Percentiles rank a stretch among this genome's conserved stretches.
These are phyloP conservation scores for Entamoeba dispar DNA, from an alignment of 208 protist species.

Conservation along the genomic window DNA sequence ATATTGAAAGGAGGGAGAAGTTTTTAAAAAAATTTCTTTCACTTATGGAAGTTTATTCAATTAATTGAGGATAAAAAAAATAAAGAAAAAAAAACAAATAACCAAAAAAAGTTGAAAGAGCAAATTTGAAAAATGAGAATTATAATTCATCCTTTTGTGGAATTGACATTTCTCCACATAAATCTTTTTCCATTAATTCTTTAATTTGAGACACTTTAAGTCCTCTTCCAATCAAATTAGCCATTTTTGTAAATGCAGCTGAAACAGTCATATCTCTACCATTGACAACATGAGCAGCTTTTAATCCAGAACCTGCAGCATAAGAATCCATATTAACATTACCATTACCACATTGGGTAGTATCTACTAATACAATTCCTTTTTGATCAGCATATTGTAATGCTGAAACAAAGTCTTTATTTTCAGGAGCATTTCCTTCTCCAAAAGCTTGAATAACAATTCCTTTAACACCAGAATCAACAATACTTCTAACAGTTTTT, in stretches of 20 bases:
- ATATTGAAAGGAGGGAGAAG: too few species aligned
- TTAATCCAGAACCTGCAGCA: conserved; percentile 23
- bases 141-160: too few species aligned
- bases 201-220: background rate
- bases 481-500: background rate
- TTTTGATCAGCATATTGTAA: conserved; percentile 41
- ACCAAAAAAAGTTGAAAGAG: too few species aligned
- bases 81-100: too few species aligned
- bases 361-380: conserved; percentile 60
- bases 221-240: background rate
- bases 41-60: too few species aligned
- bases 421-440: conserved; percentile 58
- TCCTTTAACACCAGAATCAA: conserved; percentile 34
- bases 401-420: conserved; percentile 44
- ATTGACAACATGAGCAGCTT: background rate
- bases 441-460: conserved; percentile 66
- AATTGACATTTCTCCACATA: background rate
- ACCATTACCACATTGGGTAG: conserved; percentile 46
- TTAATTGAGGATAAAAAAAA: too few species aligned
- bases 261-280: conserved; percentile 7
- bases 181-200: background rate
- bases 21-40: too few species aligned
- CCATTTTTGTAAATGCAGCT: conserved; percentile 16
- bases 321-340: conserved; percentile 45
- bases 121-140: too few species aligned